Evolutionary conservation across 2,329 filamentous ascomycete genomes (phyloP), one percentile per base, ranked within the genome.

Genomic region (Dactylellina leptospora): DNA sequence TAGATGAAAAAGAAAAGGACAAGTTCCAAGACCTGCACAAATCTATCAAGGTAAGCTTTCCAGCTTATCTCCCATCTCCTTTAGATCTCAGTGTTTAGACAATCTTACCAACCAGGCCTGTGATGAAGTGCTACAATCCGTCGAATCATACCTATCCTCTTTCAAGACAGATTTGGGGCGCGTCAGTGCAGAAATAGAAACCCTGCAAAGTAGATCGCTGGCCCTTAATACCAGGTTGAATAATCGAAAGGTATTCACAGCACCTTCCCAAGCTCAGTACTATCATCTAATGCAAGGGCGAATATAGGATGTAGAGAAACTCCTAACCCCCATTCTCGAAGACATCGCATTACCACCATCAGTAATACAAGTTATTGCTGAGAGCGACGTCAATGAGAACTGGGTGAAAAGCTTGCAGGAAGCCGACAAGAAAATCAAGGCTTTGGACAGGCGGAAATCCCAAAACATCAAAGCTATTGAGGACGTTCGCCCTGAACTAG

Each of bases 141-240:
- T 99, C 60, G 93, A 99, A 81, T 88, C 87, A 28, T 97, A 97
- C 79, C 84, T 99, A 58, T 90, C 90, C 36, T 93, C 89, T 79
- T 99, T 99, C 78, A 92, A 96, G 78, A 90, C 92, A 71, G 96
- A 99, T 79, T 86, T 99, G 9, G 93, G 92, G 6, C 86, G 88
- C 11, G 95, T 99, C 10, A 97, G 95, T 1, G 89, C 92, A 4
- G 95, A 99, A 79, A 99, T 99, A 55, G 95, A 99, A 80, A 92
- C 88, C 1, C 82, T 99, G 40, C 95, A 99, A 81, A 88, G 89
- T 55, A 87, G 95, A 48, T 99, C 95, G 0, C 86, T 89, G 9
- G 87, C 89, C 5, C 81, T 99, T 69, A 97, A 92, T 76, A 87
- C 90, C 33, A 88, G 92, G 77, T 83, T 99, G 27, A 90, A 96